These are phyloP conservation scores for Prototheca cutis DNA, from an alignment of 163 green algal species.

Conservation along the genomic window DNA sequence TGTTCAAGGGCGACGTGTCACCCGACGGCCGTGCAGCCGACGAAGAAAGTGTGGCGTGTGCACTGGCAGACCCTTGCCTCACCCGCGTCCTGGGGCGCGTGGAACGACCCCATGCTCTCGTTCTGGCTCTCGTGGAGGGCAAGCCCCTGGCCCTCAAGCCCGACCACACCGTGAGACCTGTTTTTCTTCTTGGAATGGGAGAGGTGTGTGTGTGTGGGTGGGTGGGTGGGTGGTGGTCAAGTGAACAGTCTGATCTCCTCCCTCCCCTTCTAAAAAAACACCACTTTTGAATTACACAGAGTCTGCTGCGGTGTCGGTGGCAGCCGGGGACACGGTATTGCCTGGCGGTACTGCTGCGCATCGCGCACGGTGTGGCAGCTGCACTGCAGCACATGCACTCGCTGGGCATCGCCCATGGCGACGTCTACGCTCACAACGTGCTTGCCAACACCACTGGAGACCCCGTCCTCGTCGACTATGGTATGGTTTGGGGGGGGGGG, in stretches of 20 bases:
- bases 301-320: slow-evolving; percentile 54
- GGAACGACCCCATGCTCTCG: slow-evolving; percentile 32
- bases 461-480: slow-evolving; percentile 49
- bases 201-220: too few relatives aligned
- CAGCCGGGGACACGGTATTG: slow-evolving; percentile 13
- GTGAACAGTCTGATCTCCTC: too few relatives aligned
- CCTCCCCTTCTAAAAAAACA: too few relatives aligned
- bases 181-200: too few relatives aligned
- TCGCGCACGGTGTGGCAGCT: slow-evolving; percentile 22
- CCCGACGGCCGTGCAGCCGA: slow-evolving; percentile 53
- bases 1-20: slow-evolving; percentile 50
- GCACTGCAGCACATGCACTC: slow-evolving; percentile 44
- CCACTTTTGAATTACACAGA: too few relatives aligned
- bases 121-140: slow-evolving; percentile 38
- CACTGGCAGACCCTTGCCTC: slow-evolving; percentile 31
- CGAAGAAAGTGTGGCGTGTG: slow-evolving; percentile 42
- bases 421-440: slow-evolving; percentile 65
- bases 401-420: slow-evolving; percentile 40
- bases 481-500: slow-evolving; percentile 1
- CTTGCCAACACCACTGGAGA: slow-evolving; percentile 28
- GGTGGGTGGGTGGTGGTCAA: too few relatives aligned
- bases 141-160: slow-evolving; percentile 40
- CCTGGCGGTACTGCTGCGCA: slow-evolving; percentile 18
- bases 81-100: slow-evolving; percentile 31
- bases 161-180: slow-evolving; percentile 27